Conservation (phyloP, 139 green algal species). For the Limnomonas spitsbergensis region DNA sequence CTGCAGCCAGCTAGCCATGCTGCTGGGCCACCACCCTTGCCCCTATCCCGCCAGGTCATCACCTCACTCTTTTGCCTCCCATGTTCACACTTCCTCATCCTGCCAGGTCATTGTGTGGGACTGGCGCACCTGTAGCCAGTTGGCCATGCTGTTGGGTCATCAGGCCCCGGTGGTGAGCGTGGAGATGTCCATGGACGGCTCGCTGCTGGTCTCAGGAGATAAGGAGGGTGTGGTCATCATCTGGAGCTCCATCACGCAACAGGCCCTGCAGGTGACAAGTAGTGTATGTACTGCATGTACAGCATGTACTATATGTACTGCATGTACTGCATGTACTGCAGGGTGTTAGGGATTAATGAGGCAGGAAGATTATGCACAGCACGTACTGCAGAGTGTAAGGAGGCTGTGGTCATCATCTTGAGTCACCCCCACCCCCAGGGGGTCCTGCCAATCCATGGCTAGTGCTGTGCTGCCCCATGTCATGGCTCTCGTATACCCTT, state of each 20-base stretch:
- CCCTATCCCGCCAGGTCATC: background rate
- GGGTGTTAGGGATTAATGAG: too few relatives aligned
- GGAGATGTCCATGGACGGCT: constrained; percentile 42
- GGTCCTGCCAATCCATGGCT: too few relatives aligned
- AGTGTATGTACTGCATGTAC: background rate
- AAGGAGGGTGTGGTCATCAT: constrained; percentile 41
- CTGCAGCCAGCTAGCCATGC: constrained; percentile 18
- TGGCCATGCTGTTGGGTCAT: constrained; percentile 22
- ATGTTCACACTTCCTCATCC: background rate
- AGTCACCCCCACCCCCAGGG: background rate
- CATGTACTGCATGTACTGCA: too few relatives aligned
- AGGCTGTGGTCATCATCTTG: background rate
- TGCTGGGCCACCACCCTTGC: background rate
- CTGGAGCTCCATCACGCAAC: constrained; percentile 26
- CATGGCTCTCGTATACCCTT: too few relatives aligned
- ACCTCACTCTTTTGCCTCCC: background rate
- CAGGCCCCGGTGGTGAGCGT: constrained; percentile 29
- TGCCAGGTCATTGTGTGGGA: constrained; percentile 12
- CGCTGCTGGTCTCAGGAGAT: constrained; percentile 29
- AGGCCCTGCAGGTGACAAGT: background rate
- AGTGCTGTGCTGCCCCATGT: too few relatives aligned
- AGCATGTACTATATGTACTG: too few relatives aligned
- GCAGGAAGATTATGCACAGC: too few relatives aligned
- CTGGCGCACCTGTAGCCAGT: background rate
- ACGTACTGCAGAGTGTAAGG: too few relatives aligned